phyloP scores from a whole-genome alignment of 73 alveolate species.

The Symbiodinium pilosum region DNA sequence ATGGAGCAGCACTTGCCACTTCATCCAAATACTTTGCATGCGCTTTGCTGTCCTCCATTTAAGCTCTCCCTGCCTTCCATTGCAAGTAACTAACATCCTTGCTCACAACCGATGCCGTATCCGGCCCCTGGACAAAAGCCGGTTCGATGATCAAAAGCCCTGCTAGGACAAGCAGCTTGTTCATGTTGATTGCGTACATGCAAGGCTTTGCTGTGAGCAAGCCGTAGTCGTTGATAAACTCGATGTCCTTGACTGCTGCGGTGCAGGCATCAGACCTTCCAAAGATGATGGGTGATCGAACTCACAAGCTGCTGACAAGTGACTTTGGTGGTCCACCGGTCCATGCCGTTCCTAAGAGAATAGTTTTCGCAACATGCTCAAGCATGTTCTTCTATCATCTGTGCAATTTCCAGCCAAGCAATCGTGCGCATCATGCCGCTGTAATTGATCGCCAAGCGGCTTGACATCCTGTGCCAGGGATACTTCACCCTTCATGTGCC shows the following conservation, averaged over 20 bases:
- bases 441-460: not conserved
- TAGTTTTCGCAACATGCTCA: too few species aligned
- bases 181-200: conserved; percentile 98
- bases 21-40: too few species aligned
- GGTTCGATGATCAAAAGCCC: too few species aligned
- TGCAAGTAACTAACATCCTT: not conserved
- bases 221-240: conserved; percentile 97
- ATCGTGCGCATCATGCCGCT: not conserved
- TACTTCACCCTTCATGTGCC: too few species aligned
- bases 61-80: too few species aligned
- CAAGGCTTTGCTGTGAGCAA: conserved; percentile 99
- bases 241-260: conserved; percentile 97
- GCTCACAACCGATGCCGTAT: not conserved
- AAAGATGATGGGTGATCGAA: not conserved
- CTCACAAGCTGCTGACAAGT: conserved; percentile 25
- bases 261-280: not conserved
- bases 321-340: conserved; percentile 77
- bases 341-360: conserved; percentile 70
- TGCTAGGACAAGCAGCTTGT: conserved; percentile 70
- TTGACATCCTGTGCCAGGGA: not conserved
- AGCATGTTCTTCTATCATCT: too few species aligned
- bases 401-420: too few species aligned
- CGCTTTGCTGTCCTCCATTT: too few species aligned
- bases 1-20: too few species aligned
- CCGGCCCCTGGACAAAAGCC: too few species aligned